These are phyloP conservation scores for Ustilago sp. DNA, from an alignment of 1,284 basidiomycete genomes.

Conservation along the genomic window DNA sequence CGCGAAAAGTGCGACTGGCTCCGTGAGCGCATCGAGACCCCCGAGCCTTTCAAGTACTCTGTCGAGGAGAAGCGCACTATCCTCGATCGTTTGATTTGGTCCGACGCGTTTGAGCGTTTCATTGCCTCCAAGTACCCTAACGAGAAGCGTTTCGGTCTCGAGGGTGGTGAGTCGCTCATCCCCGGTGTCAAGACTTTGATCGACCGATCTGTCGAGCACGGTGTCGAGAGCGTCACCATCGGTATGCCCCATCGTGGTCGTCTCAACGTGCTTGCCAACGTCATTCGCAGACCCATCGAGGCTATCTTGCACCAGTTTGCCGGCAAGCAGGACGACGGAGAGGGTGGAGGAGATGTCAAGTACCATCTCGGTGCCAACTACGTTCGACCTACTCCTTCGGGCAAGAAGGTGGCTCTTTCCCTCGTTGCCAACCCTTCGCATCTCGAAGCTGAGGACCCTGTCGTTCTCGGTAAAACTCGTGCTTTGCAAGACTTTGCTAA, in stretches of 20 bases:
- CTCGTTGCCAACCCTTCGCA: conserved; percentile 99
- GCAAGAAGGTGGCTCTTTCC: conserved; percentile 96
- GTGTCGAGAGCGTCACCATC: conserved; percentile 94
- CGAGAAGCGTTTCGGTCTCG: conserved; percentile 99
- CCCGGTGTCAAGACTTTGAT: conserved; percentile 99
- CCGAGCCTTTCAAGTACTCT: conserved; percentile 97
- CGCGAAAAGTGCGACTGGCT: conserved; percentile 99
- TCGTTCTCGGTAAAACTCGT: conserved; percentile 96
- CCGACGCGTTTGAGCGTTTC: conserved; percentile 98
- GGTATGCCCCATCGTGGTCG: conserved; percentile 99
- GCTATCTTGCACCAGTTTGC: conserved; percentile 98
- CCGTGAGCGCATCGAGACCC: conserved; percentile 93
- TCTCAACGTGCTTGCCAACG: conserved; percentile 96
- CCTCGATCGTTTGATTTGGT: conserved; percentile 98
- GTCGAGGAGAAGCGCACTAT: conserved; percentile 99
- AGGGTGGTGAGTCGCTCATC: conserved; percentile 96
- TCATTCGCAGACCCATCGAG: conserved; percentile 97
- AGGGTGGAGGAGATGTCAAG: conserved; percentile 93
- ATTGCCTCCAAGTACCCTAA: conserved; percentile 98
- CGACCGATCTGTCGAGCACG: conserved; percentile 95
- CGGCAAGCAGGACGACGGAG: conserved; percentile 70
- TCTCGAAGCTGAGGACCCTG: conserved; percentile 94
- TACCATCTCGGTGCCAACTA: conserved; percentile 99
- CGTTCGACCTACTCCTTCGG: conserved; percentile 94
- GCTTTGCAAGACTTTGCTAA: conserved; percentile 95